Evolutionary conservation across 441 rosid species (phyloP).

Genomic region (Populus hybrid): DNA sequence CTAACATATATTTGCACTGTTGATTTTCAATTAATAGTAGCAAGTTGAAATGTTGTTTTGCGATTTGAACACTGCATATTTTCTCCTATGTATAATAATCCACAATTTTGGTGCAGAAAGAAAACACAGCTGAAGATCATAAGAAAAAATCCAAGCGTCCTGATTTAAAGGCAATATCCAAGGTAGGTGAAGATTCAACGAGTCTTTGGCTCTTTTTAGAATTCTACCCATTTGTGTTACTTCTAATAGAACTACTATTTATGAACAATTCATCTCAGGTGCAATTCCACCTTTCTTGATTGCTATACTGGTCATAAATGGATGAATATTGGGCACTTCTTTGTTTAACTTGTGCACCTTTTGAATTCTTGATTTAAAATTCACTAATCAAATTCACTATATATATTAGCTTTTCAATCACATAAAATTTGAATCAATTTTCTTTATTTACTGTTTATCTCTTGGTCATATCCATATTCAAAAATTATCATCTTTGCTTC

Average conservation of each 20-base stretch:
- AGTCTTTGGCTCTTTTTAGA: too few species aligned
- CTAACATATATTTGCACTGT: too few species aligned
- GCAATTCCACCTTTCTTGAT: neutral
- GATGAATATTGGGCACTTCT: neutral
- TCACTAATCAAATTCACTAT: too few species aligned
- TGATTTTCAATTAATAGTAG: too few species aligned
- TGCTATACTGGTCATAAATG: neutral
- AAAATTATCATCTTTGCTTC: too few species aligned
- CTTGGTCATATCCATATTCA: too few species aligned
- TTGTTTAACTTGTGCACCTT: too few species aligned
- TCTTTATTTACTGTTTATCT: too few species aligned
- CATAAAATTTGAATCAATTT: too few species aligned
- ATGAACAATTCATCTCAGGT: neutral
- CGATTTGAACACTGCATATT: neutral
- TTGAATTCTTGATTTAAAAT: too few species aligned
- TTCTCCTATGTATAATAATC: conserved; percentile 3
- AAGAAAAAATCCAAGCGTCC: conserved; percentile 57
- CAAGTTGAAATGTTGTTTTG: neutral
- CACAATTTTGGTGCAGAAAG: conserved; percentile 35
- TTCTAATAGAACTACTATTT: neutral
- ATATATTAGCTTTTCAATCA: too few species aligned
- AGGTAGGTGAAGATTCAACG: conserved; percentile 46
- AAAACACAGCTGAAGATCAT: conserved; percentile 22
- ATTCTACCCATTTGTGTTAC: neutral
- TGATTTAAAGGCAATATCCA: conserved; percentile 69